Conservation (phyloP, 805 yeast genomes). For the Lachancea fermentati region DNA sequence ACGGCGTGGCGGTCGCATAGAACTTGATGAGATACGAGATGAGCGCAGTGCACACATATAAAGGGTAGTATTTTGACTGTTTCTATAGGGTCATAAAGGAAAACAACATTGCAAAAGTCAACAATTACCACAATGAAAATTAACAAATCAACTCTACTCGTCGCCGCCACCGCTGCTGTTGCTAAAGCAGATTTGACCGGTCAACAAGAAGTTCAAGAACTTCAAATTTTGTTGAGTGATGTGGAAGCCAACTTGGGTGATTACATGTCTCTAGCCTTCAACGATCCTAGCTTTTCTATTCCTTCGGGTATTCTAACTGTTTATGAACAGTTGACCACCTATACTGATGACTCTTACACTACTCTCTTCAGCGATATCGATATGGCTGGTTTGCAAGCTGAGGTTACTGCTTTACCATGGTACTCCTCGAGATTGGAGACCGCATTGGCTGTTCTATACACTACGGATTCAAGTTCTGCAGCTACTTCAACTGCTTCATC, state of each 20-base stretch:
- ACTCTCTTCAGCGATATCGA: conserved; percentile 27
- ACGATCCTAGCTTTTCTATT: conserved; percentile 14
- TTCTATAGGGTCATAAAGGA: no score
- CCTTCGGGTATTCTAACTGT: conserved; percentile 29
- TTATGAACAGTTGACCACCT: conserved; percentile 27
- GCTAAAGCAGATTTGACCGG: conserved; percentile 9
- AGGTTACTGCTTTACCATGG: conserved; percentile 33
- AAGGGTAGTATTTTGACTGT: no score
- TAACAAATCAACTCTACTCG: neutral
- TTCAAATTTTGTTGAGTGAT: conserved; percentile 15
- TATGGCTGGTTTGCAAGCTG: conserved; percentile 21
- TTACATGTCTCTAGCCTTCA: conserved; percentile 5
- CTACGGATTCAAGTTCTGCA: conserved; percentile 12
- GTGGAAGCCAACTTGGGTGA: conserved; percentile 12
- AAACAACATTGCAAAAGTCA: conserved; percentile 36
- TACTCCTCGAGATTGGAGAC: conserved; percentile 25
- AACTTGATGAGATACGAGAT: no score
- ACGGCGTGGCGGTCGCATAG: no score
- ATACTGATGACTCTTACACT: conserved; percentile 33
- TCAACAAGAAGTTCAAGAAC: conserved; percentile 12
- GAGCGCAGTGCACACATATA: no score
- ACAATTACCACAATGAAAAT: neutral
- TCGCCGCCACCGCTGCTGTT: conserved; percentile 4
- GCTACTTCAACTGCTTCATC: conserved; percentile 11
- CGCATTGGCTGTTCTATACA: conserved; percentile 11